Evolutionary conservation across 2,329 filamentous ascomycete species (phyloP).

Genomic region (Microsporum audouinii): DNA sequence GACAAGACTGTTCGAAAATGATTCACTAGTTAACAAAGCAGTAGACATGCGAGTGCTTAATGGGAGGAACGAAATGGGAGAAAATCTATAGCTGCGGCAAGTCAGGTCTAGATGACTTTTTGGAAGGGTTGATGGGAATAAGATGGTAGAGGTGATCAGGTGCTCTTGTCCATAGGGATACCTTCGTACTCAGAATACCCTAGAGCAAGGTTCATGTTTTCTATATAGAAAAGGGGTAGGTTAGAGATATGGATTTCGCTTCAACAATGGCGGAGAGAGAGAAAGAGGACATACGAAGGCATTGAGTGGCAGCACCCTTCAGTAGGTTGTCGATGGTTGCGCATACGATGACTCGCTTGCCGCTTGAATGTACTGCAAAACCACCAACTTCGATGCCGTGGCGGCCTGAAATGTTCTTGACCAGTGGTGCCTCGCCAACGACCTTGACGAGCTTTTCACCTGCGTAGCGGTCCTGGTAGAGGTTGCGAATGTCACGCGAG

Average conservation of each 20-base stretch:
- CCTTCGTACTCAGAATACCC: slow-evolving; percentile 83
- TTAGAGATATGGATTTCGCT: slow-evolving; percentile 8
- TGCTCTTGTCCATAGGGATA: slow-evolving; percentile 50
- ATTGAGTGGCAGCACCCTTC: slow-evolving; percentile 88
- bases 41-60: background rate
- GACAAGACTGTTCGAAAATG: no score
- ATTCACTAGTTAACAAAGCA: background rate
- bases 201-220: slow-evolving; percentile 90
- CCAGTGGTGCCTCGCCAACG: slow-evolving; percentile 71
- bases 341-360: slow-evolving; percentile 87
- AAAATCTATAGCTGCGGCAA: background rate
- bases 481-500: slow-evolving; percentile 78
- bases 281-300: slow-evolving; percentile 57
- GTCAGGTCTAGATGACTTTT: background rate
- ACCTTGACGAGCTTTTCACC: slow-evolving; percentile 93
- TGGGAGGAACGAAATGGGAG: background rate
- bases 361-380: slow-evolving; percentile 81
- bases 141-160: background rate
- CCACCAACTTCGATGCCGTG: slow-evolving; percentile 90
- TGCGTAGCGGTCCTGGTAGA: slow-evolving; percentile 93
- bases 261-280: background rate
- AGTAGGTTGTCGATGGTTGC: slow-evolving; percentile 87
- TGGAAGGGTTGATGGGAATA: background rate
- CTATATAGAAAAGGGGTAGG: slow-evolving; percentile 29
- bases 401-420: slow-evolving; percentile 72